Base-by-base conservation (phyloP, 805 yeast genomes). In the Blastobotrys peoriensis region DNA sequence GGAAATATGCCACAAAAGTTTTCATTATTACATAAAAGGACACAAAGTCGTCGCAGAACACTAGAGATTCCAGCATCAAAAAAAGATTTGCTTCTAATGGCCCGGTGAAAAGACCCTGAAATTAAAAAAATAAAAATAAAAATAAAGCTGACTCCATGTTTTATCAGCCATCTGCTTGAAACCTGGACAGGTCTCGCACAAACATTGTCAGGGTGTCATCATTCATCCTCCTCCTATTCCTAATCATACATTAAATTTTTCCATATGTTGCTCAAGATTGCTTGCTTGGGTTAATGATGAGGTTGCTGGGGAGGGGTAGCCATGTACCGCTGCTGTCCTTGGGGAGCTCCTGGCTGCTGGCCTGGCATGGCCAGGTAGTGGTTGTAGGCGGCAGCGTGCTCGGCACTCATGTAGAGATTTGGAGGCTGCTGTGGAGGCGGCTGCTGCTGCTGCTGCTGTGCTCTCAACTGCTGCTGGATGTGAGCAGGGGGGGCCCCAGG, bases 321-420 rank as follows among this genome's bases (percentile, higher is more conserved):
- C 55, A 55, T 45, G 43, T 56, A 56, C 39, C 60, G 38, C 46
- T 40, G 47, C 19, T 41, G 44, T 33, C 37, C 44, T 36, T 52
- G 62, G 44, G 53, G 62, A 37, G 53, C 58, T 33, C 55, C 61
- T 44, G 45, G 56, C 35, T 47, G 52, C 37, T 42, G 52, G 56
- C 39, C 45, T n/a, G 51, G 49, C 48, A 58, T 47, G 33, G 49
- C 55, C 44, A 80, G 77, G 62, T 79, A 80, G 53, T 78, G 83
- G 62, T 78, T 80, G 55, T 79, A 79, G 43, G 77, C 83, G 51
- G 74, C 74, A 46, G 72, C 68, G 53, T 70, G 74, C 43, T 55
- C 59, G 19, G 57, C 72, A 64, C 47, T 70, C 70, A 55, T 65
- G 56, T 47, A 58, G 22, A 47, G 67, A 54, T 44, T 35, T 39